Evolutionary conservation across 176 grass and related monocot species (phyloP).

Genomic region (Themeda triandra): DNA sequence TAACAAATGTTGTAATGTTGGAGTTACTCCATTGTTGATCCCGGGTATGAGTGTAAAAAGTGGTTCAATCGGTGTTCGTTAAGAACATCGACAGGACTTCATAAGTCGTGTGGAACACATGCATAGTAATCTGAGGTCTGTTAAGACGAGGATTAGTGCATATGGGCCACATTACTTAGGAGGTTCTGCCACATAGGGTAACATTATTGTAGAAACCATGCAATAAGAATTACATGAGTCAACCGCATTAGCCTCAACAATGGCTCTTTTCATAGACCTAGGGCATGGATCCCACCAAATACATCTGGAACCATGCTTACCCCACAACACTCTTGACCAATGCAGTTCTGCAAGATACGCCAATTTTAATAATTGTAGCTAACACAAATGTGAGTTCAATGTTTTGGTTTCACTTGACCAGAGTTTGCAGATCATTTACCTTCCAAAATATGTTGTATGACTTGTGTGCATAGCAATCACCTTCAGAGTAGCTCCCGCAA

Average conservation of each 20-base stretch:
- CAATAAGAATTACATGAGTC: constrained; percentile 15
- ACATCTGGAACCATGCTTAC: constrained; percentile 60
- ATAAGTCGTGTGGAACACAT: no score
- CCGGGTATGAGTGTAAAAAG: no score
- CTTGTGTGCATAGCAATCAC: constrained; percentile 83
- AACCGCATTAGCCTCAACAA: constrained; percentile 75
- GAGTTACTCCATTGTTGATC: no score
- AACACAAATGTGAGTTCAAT: background rate
- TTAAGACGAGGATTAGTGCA: no score
- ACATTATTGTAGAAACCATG: background rate
- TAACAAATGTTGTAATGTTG: no score
- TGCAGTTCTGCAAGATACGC: constrained; percentile 59
- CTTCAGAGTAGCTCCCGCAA: constrained; percentile 77
- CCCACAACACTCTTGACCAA: constrained; percentile 66
- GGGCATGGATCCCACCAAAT: constrained; percentile 98
- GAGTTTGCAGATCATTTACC: constrained; percentile 46
- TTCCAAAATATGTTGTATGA: constrained; percentile 90
- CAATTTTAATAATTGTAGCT: constrained; percentile 3
- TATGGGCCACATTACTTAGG: no score
- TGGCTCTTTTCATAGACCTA: constrained; percentile 81
- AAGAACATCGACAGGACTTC: no score
- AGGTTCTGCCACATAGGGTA: no score
- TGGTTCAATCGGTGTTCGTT: no score
- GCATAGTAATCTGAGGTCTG: no score
- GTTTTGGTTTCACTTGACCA: background rate